Evolutionary conservation across 1,284 basidiomycete species (phyloP).

Genomic region (Flammula alnicola): DNA sequence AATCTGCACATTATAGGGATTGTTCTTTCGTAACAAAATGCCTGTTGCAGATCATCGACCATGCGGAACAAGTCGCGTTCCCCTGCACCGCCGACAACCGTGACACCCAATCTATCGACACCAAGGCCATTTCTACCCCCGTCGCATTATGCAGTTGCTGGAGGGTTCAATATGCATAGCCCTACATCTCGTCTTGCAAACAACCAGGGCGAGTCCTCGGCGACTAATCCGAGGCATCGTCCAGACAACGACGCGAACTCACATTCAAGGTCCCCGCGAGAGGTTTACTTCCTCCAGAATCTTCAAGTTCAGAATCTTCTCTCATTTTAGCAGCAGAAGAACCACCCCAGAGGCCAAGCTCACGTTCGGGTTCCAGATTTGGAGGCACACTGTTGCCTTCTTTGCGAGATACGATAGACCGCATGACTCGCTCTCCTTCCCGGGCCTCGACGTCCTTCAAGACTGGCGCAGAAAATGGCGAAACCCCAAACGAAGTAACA

Average conservation of each 20-base stretch:
- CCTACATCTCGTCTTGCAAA: conserved; percentile 16
- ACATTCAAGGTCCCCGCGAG: conserved; percentile 6
- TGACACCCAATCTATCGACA: neutral
- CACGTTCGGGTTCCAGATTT: conserved; percentile 52
- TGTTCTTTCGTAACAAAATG: too few species aligned
- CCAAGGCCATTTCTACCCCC: conserved; percentile 55
- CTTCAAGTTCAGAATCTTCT: conserved; percentile 37
- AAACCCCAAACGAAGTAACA: neutral
- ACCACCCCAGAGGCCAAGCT: conserved; percentile 22
- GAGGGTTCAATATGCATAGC: conserved; percentile 40
- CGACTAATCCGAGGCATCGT: conserved; percentile 13
- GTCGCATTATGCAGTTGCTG: conserved; percentile 68
- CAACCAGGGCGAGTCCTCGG: conserved; percentile 1
- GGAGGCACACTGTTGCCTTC: conserved; percentile 70
- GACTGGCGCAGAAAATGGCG: neutral
- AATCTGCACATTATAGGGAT: too few species aligned
- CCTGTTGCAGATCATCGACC: neutral
- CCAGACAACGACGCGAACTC: conserved; percentile 1
- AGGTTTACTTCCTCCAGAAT: conserved; percentile 28
- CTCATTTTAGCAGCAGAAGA: conserved; percentile 16
- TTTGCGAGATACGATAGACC: conserved; percentile 68
- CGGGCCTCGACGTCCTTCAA: conserved; percentile 19
- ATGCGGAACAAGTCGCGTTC: neutral
- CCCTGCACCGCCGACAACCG: neutral
- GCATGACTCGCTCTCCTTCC: conserved; percentile 63